Evolutionary conservation across 768 basidiomycete species (phyloP), one percentile per base, ranked within the genome.

Genomic region (Russula emetica): DNA sequence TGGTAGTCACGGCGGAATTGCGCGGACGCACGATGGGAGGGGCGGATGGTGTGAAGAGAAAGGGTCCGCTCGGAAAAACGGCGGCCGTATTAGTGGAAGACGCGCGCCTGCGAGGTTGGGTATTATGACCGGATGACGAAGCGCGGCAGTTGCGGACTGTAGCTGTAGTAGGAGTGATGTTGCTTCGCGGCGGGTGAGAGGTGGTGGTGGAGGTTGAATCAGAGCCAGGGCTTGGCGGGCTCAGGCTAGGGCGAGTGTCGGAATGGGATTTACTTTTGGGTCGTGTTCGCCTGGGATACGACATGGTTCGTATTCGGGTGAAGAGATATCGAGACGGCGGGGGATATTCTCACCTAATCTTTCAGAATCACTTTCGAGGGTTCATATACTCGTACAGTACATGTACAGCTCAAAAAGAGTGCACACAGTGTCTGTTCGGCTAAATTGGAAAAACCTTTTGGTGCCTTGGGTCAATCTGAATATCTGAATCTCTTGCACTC

Each of bases 251-350:
- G 10, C 8, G 45, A 20, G 36, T 22, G 24, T 18, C 45, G 45
- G 45, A 47, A 47, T 22, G 3, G 32, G 58, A 38, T 26, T 38
- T 50, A 13, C 22, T 40, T 52, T 64, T 60, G 24, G 49, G 20
- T 34, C 40, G 56, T 64, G 55, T 64, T 61, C 55, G 59, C 55
- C 63, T 64, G 7, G 30, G 32, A 11, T 28, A 52, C 38, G 63
- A 64, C 63, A 64, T 64, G 45, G 14, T 49, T 28, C 22, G 49
- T 60, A 54, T 60, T 64, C 63, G 63, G 63, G 54, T 61, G n/a
- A n/a, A n/a, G n/a, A n/a, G n/a, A n/a, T n/a, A n/a, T n/a, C n/a
- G n/a, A n/a, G n/a, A n/a, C n/a, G n/a, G n/a, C n/a, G n/a, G 24
- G 53, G n/a, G 38, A 16, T 52, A 44, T 1, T 51, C 59, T 61